Percentiles rank a stretch among this genome's conserved stretches.
phyloP scores from a whole-genome alignment of 768 basidiomycete genomes.

The Macrolepiota fuliginosa region DNA sequence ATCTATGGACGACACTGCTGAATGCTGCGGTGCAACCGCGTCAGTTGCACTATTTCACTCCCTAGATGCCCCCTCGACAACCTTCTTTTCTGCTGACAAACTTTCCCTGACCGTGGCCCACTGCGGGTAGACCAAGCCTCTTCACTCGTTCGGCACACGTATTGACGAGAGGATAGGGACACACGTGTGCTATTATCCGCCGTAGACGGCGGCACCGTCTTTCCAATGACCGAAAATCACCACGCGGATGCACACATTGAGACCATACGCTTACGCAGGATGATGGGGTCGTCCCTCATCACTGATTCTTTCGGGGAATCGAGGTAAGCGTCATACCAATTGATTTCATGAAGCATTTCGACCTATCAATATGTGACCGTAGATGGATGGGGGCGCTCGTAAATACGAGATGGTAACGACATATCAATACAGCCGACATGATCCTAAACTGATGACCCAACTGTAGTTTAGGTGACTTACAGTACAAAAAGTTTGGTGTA shows the following conservation, averaged over 20 bases:
- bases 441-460: not conserved
- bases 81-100: conserved; percentile 79
- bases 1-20: conserved; percentile 64
- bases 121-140: conserved; percentile 65
- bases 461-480: conserved; percentile 79
- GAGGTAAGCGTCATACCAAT: conserved; percentile 41
- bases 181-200: conserved; percentile 85
- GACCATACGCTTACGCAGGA: conserved; percentile 76
- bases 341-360: not conserved
- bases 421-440: not conserved
- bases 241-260: conserved; percentile 93
- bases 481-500: conserved; percentile 87
- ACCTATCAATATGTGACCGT: conserved; percentile 7
- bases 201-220: conserved; percentile 67
- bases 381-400: conserved; percentile 96
- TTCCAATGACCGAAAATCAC: conserved; percentile 90
- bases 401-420: conserved; percentile 80
- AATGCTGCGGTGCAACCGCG: conserved; percentile 85
- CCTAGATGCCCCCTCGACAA: conserved; percentile 72
- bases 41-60: conserved; percentile 92
- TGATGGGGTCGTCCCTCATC: conserved; percentile 87
- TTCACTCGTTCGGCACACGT: not conserved
- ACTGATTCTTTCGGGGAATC: conserved; percentile 95
- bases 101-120: conserved; percentile 88
- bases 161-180: conserved; percentile 53